Percentiles rank a stretch among this genome's conserved stretches.
These are phyloP conservation scores for Gossypium thurberi DNA, from an alignment of 345 rosid species.

Conservation along the genomic window DNA sequence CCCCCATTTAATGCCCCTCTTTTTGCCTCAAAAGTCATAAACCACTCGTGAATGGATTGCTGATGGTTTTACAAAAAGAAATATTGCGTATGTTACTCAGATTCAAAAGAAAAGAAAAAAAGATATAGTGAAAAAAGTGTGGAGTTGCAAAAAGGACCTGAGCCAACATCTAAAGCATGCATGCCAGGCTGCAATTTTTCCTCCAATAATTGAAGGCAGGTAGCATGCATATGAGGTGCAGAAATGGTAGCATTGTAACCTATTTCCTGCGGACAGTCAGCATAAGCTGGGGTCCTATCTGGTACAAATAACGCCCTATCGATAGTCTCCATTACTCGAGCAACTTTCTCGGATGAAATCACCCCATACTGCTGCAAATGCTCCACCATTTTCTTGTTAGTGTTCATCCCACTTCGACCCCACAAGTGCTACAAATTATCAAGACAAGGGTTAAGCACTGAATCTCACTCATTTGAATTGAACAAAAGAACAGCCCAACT, in stretches of 20 bases:
- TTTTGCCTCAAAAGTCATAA: background rate
- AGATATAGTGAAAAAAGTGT: background rate
- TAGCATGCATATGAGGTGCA: conserved; percentile 99
- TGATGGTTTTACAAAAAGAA: background rate
- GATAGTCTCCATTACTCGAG: conserved; percentile 74
- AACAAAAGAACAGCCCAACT: background rate
- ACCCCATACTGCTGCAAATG: conserved; percentile 56
- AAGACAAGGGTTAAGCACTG: conserved; percentile 3
- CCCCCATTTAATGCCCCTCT: background rate
- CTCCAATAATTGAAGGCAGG: conserved; percentile 81
- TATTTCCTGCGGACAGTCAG: conserved; percentile 71
- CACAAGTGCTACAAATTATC: conserved; percentile 34
- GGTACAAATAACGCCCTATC: conserved; percentile 86
- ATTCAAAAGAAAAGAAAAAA: background rate
- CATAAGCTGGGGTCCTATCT: conserved; percentile 57
- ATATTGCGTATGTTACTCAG: too few relatives aligned
- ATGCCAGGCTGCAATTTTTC: conserved; percentile 78
- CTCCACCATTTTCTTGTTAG: conserved; percentile 67
- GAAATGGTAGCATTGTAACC: conserved; percentile 97
- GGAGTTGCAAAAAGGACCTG: conserved; percentile 41
- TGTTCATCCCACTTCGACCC: conserved; percentile 38
- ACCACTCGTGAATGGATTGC: background rate
- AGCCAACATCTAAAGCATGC: conserved; percentile 90
- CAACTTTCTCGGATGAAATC: conserved; percentile 52
- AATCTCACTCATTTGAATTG: background rate